Evolutionary conservation across 345 rosid genomes (phyloP).

Genomic region (Eucalyptus cloeziana): DNA sequence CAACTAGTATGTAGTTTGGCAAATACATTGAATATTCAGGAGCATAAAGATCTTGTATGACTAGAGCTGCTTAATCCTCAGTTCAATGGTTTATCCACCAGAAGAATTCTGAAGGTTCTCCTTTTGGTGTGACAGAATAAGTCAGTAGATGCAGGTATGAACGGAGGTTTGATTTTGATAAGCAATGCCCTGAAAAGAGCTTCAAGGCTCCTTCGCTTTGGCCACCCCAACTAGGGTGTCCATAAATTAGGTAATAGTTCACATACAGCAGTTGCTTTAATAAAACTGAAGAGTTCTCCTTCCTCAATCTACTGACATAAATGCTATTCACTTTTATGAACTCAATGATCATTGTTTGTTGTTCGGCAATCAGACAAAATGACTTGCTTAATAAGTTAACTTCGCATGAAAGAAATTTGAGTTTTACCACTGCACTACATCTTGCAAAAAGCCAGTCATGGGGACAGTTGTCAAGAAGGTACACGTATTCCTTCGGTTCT

Average conservation of each 20-base stretch:
- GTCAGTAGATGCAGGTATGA: neutral
- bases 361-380: neutral
- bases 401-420: neutral
- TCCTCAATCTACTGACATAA: neutral
- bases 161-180: neutral
- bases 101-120: neutral
- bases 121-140: neutral
- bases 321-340: neutral
- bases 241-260: neutral
- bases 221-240: neutral
- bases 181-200: neutral
- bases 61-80: neutral
- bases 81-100: neutral
- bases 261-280: neutral
- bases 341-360: neutral
- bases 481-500: constrained; percentile 32
- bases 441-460: constrained; percentile 61
- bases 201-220: neutral
- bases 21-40: neutral
- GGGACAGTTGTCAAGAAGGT: constrained; percentile 54
- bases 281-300: neutral
- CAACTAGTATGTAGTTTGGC: neutral
- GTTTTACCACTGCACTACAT: constrained; percentile 58
- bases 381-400: neutral
- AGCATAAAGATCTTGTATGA: neutral